Percentiles rank a stretch among this genome's conserved stretches.
Conservation (phyloP, 2,329 filamentous ascomycete genomes). For the Triangularia setosa region DNA sequence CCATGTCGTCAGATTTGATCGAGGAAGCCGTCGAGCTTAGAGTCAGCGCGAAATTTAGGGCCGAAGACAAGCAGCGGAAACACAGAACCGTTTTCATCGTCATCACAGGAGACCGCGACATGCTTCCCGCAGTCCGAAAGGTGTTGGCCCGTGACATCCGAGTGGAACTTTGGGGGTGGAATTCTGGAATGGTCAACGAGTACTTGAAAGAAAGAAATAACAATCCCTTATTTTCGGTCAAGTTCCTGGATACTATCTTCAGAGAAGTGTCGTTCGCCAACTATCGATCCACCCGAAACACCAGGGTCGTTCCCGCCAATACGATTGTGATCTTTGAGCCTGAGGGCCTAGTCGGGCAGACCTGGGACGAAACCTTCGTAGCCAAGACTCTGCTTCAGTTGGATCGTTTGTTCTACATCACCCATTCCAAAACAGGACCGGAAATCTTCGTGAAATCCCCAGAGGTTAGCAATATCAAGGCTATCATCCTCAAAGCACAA, state of each 20-base stretch:
- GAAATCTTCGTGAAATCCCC: not conserved
- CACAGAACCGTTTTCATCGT: slow-evolving; percentile 22
- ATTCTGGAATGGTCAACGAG: slow-evolving; percentile 22
- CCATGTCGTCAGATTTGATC: slow-evolving; percentile 24
- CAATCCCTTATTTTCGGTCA: slow-evolving; percentile 8
- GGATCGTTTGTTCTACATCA: not conserved
- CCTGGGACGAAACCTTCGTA: not conserved
- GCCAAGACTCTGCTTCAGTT: not conserved
- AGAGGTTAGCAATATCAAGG: not conserved
- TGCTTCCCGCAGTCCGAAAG: slow-evolving; percentile 23
- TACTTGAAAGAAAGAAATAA: slow-evolving; percentile 13
- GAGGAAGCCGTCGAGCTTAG: slow-evolving; percentile 16
- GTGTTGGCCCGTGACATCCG: slow-evolving; percentile 21
- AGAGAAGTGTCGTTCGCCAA: slow-evolving; percentile 15
- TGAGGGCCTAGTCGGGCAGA: not conserved
- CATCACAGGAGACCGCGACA: slow-evolving; percentile 28
- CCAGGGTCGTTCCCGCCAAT: not conserved
- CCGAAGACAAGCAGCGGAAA: slow-evolving; percentile 4
- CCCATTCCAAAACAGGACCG: not conserved
- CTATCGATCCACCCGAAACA: slow-evolving; percentile 14
- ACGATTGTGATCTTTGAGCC: not conserved
- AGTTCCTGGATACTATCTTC: slow-evolving; percentile 16
- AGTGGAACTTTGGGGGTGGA: slow-evolving; percentile 30
- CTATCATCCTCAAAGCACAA: not conserved
- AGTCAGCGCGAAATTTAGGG: slow-evolving; percentile 3